Percentiles rank a stretch among this genome's conserved stretches.
These are phyloP conservation scores for Cladosporium velox DNA, from an alignment of 2,329 filamentous ascomycete genomes.

Conservation along the genomic window DNA sequence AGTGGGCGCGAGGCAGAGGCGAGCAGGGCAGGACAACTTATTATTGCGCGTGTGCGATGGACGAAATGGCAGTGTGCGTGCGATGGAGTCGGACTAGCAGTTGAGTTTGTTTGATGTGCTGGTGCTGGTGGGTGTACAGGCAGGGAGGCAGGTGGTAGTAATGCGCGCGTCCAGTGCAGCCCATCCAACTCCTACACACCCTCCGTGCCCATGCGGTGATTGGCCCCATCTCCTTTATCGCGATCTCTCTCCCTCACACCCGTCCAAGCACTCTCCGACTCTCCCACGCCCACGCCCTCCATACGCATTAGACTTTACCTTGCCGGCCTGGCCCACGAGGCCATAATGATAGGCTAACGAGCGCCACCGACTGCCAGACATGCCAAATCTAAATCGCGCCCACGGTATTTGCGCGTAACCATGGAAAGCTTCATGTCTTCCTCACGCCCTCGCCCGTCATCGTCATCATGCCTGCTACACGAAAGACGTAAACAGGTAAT, in stretches of 20 bases:
- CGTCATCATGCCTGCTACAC: neutral
- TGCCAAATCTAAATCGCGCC: constrained; percentile 9
- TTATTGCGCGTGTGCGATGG: constrained; percentile 8
- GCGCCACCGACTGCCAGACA: neutral
- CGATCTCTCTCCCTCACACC: neutral
- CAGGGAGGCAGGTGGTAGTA: neutral
- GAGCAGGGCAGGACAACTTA: neutral
- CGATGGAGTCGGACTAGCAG: neutral
- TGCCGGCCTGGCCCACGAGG: constrained; percentile 10
- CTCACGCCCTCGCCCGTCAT: neutral
- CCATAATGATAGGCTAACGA: constrained; percentile 14
- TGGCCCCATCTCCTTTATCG: neutral
- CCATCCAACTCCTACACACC: neutral
- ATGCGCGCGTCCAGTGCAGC: neutral
- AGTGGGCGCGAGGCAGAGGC: neutral
- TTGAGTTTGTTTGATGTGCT: neutral
- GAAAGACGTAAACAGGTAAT: neutral
- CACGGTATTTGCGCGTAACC: constrained; percentile 9
- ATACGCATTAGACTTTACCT: neutral
- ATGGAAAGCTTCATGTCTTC: neutral
- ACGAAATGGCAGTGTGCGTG: constrained; percentile 6
- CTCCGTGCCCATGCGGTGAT: neutral
- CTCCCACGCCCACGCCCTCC: neutral
- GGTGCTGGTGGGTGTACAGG: neutral
- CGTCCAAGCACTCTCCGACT: neutral